Conservation (phyloP, 2,329 filamentous ascomycete species). For the Fusarium citri region DNA sequence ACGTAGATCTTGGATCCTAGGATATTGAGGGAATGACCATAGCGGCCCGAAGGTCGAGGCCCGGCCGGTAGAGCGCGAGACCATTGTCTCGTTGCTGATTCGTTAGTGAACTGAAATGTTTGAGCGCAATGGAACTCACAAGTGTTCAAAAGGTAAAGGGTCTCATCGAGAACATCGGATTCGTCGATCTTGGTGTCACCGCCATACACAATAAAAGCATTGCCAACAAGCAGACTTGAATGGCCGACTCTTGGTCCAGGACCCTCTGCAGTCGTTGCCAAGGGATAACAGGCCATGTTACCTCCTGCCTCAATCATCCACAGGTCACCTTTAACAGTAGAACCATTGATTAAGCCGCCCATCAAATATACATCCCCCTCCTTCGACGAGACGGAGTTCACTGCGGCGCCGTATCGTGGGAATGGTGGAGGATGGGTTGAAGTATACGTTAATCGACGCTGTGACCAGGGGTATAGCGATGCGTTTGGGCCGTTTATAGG, state of each 20-base stretch:
- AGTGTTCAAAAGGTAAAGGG: conserved; percentile 94
- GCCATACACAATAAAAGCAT: conserved; percentile 98
- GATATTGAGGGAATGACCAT: conserved; percentile 96
- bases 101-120: conserved; percentile 31
- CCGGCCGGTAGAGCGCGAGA: conserved; percentile 91
- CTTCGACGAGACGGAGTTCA: conserved; percentile 92
- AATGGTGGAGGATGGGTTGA: conserved; percentile 87
- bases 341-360: conserved; percentile 94
- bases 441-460: conserved; percentile 87
- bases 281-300: conserved; percentile 89
- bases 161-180: conserved; percentile 90
- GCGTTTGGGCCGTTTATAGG: conserved; percentile 70
- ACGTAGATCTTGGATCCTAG: conserved; percentile 97
- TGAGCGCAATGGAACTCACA: conserved; percentile 70
- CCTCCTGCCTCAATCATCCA: conserved; percentile 97
- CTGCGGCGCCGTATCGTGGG: conserved; percentile 94
- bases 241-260: conserved; percentile 96
- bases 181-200: conserved; percentile 98
- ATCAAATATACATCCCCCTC: conserved; percentile 98
- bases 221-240: conserved; percentile 92
- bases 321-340: conserved; percentile 94
- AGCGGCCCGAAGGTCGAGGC: conserved; percentile 86
- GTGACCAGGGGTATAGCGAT: conserved; percentile 95
- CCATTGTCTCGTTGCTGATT: conserved; percentile 93
- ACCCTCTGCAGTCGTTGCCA: conserved; percentile 91